These are phyloP conservation scores for Cladobotryum protrusum DNA, from an alignment of 2,329 filamentous ascomycete species.

Conservation along the genomic window DNA sequence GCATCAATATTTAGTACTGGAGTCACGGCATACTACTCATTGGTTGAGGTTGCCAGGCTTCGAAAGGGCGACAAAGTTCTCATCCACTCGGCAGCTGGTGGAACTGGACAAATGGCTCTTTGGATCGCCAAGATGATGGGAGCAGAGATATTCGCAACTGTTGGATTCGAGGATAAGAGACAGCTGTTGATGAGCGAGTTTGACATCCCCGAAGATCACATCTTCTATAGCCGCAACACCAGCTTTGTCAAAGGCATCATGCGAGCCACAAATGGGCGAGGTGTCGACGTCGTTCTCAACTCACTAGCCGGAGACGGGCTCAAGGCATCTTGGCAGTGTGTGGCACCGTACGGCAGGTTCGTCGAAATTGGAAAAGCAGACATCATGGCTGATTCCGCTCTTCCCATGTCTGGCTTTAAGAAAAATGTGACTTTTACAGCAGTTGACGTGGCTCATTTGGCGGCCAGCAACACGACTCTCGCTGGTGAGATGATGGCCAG, in stretches of 20 bases:
- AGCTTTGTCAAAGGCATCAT: background rate
- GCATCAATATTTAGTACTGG: background rate
- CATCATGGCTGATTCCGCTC: background rate
- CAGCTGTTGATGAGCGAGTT: background rate
- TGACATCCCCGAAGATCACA: background rate
- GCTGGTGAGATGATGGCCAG: conserved; percentile 5
- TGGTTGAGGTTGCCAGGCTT: conserved; percentile 14
- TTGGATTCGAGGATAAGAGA: background rate
- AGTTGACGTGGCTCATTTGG: background rate
- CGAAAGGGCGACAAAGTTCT: conserved; percentile 8
- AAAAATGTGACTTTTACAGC: background rate
- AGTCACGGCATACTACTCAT: conserved; percentile 16
- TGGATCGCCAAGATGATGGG: background rate
- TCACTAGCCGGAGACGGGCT: background rate
- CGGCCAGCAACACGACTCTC: conserved; percentile 9
- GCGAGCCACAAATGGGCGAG: too few species aligned
- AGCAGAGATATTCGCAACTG: background rate
- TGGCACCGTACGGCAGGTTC: conserved; percentile 1
- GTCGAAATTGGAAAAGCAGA: background rate
- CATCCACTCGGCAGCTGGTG: background rate
- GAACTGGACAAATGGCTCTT: background rate
- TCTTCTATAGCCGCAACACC: background rate
- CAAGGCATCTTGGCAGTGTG: background rate
- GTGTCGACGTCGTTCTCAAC: conserved; percentile 2
- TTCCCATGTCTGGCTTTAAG: background rate